A percentile compares a stretch with the other conserved stretches of the same genome.
These are phyloP conservation scores for Tagetes patula DNA, from an alignment of 129 eudicot species.

Conservation along the genomic window DNA sequence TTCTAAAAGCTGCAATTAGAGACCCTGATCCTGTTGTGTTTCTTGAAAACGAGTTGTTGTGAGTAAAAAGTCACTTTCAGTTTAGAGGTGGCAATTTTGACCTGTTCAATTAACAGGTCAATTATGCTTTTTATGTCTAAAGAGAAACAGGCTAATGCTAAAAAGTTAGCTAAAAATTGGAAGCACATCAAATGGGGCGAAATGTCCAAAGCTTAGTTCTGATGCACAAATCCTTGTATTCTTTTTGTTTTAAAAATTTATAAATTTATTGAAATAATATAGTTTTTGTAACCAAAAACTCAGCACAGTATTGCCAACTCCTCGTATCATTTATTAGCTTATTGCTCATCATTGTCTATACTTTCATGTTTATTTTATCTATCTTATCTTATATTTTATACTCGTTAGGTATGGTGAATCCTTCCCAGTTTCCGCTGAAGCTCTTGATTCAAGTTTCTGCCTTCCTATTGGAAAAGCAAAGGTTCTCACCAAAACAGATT, in stretches of 20 bases:
- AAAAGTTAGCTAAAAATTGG: neutral
- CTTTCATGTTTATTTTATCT: neutral
- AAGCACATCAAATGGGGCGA: neutral
- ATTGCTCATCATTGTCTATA: neutral
- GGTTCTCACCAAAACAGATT: constrained; percentile 30
- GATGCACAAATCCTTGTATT: neutral
- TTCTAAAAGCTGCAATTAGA: constrained; percentile 72
- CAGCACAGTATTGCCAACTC: neutral
- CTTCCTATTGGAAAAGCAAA: constrained; percentile 77
- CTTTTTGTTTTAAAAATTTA: neutral
- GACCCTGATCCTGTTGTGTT: constrained; percentile 75
- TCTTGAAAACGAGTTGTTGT: constrained; percentile 68
- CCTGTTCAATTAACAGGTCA: neutral
- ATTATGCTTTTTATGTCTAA: neutral
- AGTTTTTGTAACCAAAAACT: neutral
- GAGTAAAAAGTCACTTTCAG: constrained; percentile 19
- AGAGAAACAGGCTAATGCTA: neutral
- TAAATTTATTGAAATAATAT: neutral
- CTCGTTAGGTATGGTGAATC: constrained; percentile 61
- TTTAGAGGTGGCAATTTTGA: constrained; percentile 6
- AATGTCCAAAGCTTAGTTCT: neutral
- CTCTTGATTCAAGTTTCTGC: constrained; percentile 58
- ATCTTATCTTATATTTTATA: neutral
- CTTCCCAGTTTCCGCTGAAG: constrained; percentile 63
- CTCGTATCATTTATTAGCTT: constrained; percentile 10